Percentiles rank a stretch among this genome's conserved stretches.
Evolutionary conservation across 352 stramenopile species (phyloP).

Genomic region (Phytophthora pinifolia): DNA sequence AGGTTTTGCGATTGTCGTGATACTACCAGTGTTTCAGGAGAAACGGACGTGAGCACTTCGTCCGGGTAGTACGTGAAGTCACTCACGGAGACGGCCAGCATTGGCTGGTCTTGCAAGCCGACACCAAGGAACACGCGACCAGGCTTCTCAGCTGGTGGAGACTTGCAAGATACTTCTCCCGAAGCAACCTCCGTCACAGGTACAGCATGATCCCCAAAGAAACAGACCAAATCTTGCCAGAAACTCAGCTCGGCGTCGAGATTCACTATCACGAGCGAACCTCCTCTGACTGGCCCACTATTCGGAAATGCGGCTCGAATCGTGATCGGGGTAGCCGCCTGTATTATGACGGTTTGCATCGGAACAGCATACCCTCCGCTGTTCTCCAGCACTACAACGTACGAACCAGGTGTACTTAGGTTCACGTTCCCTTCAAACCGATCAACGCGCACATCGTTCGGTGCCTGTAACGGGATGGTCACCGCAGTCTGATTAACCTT

Average conservation of each 20-base stretch:
- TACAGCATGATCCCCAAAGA: constrained; percentile 24
- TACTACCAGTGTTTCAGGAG: constrained; percentile 9
- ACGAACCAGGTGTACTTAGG: constrained; percentile 6
- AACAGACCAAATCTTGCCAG: constrained; percentile 23
- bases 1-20: constrained; percentile 12
- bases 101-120: constrained; percentile 9
- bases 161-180: constrained; percentile 22
- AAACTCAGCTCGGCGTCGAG: constrained; percentile 8
- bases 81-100: background rate
- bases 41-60: constrained; percentile 31
- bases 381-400: constrained; percentile 15
- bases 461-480: background rate
- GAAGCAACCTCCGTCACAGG: constrained; percentile 10
- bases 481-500: background rate
- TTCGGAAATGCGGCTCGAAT: constrained; percentile 3
- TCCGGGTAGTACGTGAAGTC: constrained; percentile 31
- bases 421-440: constrained; percentile 4
- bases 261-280: constrained; percentile 25
- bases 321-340: constrained; percentile 3
- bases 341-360: background rate
- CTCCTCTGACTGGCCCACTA: constrained; percentile 31
- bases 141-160: constrained; percentile 15
- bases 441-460: background rate
- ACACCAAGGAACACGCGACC: constrained; percentile 25
- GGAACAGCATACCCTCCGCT: constrained; percentile 12